Conservation (phyloP, 2,329 filamentous ascomycete species). For the Paraconiothyrium sp. region DNA sequence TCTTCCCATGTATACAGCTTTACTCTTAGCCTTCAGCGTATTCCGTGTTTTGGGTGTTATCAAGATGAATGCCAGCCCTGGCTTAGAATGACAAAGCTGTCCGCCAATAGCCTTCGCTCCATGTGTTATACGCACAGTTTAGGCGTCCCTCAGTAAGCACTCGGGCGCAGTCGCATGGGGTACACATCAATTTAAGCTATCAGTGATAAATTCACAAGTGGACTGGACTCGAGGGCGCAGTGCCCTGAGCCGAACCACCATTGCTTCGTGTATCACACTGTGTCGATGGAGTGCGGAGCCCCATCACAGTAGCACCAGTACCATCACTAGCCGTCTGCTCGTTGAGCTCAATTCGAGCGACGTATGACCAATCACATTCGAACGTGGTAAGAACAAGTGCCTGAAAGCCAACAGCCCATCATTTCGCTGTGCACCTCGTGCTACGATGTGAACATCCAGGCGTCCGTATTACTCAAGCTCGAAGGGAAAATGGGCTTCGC, state of each 20-base stretch:
- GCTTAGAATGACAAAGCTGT: background rate
- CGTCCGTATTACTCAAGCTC: too few species aligned
- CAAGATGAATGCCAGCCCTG: background rate
- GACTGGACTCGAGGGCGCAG: background rate
- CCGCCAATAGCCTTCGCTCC: background rate
- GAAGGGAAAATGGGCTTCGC: too few species aligned
- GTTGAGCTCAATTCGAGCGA: background rate
- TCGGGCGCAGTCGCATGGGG: background rate
- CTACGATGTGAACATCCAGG: too few species aligned
- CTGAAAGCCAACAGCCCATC: background rate
- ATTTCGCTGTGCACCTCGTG: background rate
- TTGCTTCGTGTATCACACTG: background rate
- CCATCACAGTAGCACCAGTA: slow-evolving; percentile 3
- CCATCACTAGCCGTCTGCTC: background rate
- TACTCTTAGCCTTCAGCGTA: background rate
- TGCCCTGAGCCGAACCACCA: background rate
- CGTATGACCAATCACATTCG: background rate
- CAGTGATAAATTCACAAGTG: background rate
- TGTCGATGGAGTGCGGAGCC: background rate
- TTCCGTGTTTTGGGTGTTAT: background rate
- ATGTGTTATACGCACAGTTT: background rate
- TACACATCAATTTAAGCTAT: background rate
- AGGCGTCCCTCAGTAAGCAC: background rate
- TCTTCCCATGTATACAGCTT: background rate
- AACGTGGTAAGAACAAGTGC: background rate